phyloP scores from a whole-genome alignment of 78 protist genomes.

The Pelomyxa schiedti region DNA sequence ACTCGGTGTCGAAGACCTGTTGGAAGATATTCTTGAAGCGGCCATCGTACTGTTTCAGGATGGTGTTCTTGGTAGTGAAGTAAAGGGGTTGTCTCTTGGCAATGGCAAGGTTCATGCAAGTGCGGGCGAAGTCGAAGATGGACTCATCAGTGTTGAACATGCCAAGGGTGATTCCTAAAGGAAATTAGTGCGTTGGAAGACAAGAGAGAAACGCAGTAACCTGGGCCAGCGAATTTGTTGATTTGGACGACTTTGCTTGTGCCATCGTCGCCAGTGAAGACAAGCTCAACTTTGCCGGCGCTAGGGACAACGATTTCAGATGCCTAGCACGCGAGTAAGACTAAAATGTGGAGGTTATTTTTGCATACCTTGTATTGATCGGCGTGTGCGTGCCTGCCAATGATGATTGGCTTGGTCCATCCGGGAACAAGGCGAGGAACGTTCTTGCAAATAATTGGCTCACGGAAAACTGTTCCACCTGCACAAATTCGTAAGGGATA shows the following conservation, averaged over 20 bases:
- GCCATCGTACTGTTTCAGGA: constrained; percentile 86
- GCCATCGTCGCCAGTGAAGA: constrained; percentile 63
- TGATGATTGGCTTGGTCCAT: constrained; percentile 83
- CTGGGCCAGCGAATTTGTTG: not conserved
- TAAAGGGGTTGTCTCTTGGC: constrained; percentile 45
- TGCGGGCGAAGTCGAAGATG: constrained; percentile 70
- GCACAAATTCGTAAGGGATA: too few relatives aligned
- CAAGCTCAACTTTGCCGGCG: constrained; percentile 45
- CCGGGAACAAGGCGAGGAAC: constrained; percentile 72
- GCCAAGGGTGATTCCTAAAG: constrained; percentile 71
- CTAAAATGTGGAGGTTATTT: not conserved
- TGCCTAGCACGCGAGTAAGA: constrained; percentile 50
- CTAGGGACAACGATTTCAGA: constrained; percentile 61
- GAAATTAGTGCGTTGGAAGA: not conserved
- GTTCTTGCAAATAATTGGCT: constrained; percentile 78
- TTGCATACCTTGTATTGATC: constrained; percentile 56
- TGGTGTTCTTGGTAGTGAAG: constrained; percentile 84
- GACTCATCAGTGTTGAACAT: constrained; percentile 87
- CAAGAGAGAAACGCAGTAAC: not conserved
- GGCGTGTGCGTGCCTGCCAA: constrained; percentile 87
- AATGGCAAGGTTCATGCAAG: constrained; percentile 62
- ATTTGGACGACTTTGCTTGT: not conserved
- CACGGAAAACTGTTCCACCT: constrained; percentile 92
- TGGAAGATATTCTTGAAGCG: constrained; percentile 80
- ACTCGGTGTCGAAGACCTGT: constrained; percentile 46